Evolutionary conservation across 2,329 filamentous ascomycete genomes (phyloP).

Genomic region (Penicillium sp.): DNA sequence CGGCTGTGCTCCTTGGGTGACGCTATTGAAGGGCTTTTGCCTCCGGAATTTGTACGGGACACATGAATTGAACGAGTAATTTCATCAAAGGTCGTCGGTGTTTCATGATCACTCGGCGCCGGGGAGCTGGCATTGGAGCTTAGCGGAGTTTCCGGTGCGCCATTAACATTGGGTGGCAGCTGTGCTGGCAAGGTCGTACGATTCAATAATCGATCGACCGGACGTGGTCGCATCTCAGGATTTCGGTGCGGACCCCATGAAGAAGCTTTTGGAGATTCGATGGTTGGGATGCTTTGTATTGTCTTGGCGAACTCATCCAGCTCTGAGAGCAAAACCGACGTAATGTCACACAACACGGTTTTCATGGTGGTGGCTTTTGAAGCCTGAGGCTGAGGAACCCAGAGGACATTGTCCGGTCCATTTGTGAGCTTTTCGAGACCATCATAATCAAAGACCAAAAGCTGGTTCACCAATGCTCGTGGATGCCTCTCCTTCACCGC

Average conservation of each 20-base stretch:
- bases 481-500: constrained; percentile 66
- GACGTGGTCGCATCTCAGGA: constrained; percentile 41
- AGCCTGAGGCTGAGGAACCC: constrained; percentile 62
- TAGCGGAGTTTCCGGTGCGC: constrained; percentile 36
- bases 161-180: constrained; percentile 44
- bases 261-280: constrained; percentile 64
- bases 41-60: constrained; percentile 36
- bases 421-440: constrained; percentile 51
- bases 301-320: constrained; percentile 68
- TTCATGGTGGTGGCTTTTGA: constrained; percentile 75
- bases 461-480: constrained; percentile 68
- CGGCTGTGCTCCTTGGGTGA: constrained; percentile 52
- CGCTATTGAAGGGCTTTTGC: constrained; percentile 33
- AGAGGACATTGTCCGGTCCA: constrained; percentile 59
- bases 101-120: constrained; percentile 35
- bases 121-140: constrained; percentile 34
- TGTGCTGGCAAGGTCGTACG: constrained; percentile 76
- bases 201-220: constrained; percentile 54
- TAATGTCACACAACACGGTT: constrained; percentile 73
- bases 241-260: constrained; percentile 47
- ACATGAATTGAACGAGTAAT: constrained; percentile 43
- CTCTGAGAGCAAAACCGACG: constrained; percentile 66
- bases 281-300: constrained; percentile 64
- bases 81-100: constrained; percentile 52
- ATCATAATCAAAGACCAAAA: constrained; percentile 72